A percentile compares a stretch with the other conserved stretches of the same genome.
These are phyloP conservation scores for Yamadazyma mexicana DNA, from an alignment of 1,139 yeast genomes.

Conservation along the genomic window DNA sequence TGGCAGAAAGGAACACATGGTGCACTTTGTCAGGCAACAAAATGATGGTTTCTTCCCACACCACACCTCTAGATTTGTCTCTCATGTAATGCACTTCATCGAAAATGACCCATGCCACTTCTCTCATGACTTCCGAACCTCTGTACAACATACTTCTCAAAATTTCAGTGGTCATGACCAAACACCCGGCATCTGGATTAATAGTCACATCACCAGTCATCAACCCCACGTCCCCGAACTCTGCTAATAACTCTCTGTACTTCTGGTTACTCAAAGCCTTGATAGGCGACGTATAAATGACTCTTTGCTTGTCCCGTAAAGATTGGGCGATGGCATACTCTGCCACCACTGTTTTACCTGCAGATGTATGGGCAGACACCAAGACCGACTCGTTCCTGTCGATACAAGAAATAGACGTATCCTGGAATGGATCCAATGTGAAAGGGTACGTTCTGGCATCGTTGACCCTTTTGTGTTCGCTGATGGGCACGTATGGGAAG, in stretches of 20 bases:
- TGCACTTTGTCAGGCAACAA: conserved; percentile 93
- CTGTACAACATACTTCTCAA: conserved; percentile 87
- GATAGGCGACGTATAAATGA: conserved; percentile 95
- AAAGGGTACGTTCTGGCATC: conserved; percentile 92
- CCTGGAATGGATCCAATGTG: conserved; percentile 92
- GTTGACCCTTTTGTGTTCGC: conserved; percentile 70
- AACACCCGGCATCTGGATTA: conserved; percentile 94
- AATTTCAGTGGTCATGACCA: conserved; percentile 98
- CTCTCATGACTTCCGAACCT: conserved; percentile 94
- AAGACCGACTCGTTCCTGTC: conserved; percentile 94
- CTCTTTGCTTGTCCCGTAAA: conserved; percentile 84
- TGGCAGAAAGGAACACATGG: conserved; percentile 86
- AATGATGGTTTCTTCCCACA: conserved; percentile 98
- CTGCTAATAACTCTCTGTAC: conserved; percentile 87
- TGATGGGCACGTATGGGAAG: conserved; percentile 83
- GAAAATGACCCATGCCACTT: conserved; percentile 94
- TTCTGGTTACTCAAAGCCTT: conserved; percentile 96
- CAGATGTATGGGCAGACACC: conserved; percentile 98
- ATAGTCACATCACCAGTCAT: conserved; percentile 98
- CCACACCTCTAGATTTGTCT: conserved; percentile 96
- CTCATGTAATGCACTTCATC: conserved; percentile 97
- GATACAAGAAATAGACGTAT: conserved; percentile 90
- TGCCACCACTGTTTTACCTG: conserved; percentile 98
- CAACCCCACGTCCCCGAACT: conserved; percentile 93
- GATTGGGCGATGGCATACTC: conserved; percentile 98